phyloP scores from a whole-genome alignment of 2,329 filamentous ascomycete species.

The Colletotrichum camelliae region DNA sequence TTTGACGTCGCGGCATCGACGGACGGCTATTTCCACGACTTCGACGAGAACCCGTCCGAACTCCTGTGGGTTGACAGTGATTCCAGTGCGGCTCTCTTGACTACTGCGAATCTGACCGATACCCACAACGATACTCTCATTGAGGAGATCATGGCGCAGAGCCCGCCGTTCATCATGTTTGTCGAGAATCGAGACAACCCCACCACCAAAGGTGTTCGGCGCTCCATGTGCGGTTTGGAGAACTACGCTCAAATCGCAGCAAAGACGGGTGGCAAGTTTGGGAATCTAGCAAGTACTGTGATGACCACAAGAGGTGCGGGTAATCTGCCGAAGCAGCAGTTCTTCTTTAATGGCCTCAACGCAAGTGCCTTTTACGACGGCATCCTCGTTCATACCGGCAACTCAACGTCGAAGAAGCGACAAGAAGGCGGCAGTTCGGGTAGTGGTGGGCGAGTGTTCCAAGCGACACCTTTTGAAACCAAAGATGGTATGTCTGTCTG shows the following conservation, averaged over 20 bases:
- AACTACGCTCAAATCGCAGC: conserved; percentile 68
- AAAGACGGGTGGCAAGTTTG: conserved; percentile 55
- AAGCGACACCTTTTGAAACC: conserved; percentile 75
- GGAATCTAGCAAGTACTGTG: conserved; percentile 56
- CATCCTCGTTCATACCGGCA: conserved; percentile 70
- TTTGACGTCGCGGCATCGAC: conserved; percentile 84
- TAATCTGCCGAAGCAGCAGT: conserved; percentile 81
- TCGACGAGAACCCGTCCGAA: conserved; percentile 56
- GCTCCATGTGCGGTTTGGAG: conserved; percentile 83
- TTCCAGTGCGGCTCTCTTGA: conserved; percentile 76
- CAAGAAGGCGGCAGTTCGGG: conserved; percentile 46
- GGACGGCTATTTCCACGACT: conserved; percentile 78
- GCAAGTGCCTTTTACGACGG: conserved; percentile 74
- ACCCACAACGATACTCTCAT: conserved; percentile 55
- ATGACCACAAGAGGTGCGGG: conserved; percentile 74
- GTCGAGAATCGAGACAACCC: conserved; percentile 66
- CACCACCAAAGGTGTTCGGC: conserved; percentile 71
- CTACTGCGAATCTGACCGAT: conserved; percentile 75
- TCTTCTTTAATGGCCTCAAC: conserved; percentile 81
- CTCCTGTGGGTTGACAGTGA: conserved; percentile 88
- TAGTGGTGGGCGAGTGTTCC: conserved; percentile 80
- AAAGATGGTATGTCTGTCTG: conserved; percentile 68
- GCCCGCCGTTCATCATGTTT: conserved; percentile 78
- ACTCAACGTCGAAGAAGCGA: conserved; percentile 46
- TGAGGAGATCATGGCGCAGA: conserved; percentile 56